Percentiles rank a stretch among this genome's conserved stretches.
Conservation (phyloP, 2,329 filamentous ascomycete genomes). For the Alternaria brassicicola region DNA sequence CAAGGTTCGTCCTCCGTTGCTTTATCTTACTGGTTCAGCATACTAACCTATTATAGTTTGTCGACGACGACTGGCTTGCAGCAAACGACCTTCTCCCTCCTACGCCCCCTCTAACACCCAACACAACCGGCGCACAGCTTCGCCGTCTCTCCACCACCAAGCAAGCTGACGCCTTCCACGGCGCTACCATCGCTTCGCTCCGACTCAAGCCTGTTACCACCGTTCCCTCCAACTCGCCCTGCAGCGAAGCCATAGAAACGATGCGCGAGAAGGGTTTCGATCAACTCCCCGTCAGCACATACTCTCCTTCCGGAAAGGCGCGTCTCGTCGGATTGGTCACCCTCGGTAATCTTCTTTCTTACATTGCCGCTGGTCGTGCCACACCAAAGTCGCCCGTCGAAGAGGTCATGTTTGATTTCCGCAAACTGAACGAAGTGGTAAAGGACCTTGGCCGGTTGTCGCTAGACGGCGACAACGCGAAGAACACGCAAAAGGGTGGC, state of each 20-base stretch:
- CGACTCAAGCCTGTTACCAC: conserved; percentile 94
- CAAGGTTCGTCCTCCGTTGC: conserved; percentile 61
- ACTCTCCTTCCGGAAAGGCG: conserved; percentile 63
- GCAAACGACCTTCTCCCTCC: conserved; percentile 87
- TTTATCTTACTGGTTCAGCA: neutral
- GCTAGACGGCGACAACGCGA: conserved; percentile 23
- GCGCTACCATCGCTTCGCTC: conserved; percentile 80
- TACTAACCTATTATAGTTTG: conserved; percentile 64
- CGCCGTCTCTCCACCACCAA: conserved; percentile 48
- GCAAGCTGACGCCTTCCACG: conserved; percentile 71
- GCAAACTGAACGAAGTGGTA: conserved; percentile 82
- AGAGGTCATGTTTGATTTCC: conserved; percentile 97
- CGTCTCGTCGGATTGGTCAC: conserved; percentile 91
- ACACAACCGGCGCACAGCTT: conserved; percentile 33
- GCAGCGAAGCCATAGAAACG: conserved; percentile 89
- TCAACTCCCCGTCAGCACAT: conserved; percentile 82
- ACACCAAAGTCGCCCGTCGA: conserved; percentile 74
- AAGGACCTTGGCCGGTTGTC: conserved; percentile 67
- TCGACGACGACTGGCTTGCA: conserved; percentile 97
- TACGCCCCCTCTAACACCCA: conserved; percentile 52
- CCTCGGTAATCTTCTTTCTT: conserved; percentile 89
- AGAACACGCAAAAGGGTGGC: conserved; percentile 25
- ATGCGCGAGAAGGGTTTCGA: conserved; percentile 99
- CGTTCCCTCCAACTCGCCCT: conserved; percentile 71
- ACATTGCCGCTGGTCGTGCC: conserved; percentile 83